These are phyloP conservation scores for Diplocarpon rosae DNA, from an alignment of 2,329 filamentous ascomycete species.

Conservation along the genomic window DNA sequence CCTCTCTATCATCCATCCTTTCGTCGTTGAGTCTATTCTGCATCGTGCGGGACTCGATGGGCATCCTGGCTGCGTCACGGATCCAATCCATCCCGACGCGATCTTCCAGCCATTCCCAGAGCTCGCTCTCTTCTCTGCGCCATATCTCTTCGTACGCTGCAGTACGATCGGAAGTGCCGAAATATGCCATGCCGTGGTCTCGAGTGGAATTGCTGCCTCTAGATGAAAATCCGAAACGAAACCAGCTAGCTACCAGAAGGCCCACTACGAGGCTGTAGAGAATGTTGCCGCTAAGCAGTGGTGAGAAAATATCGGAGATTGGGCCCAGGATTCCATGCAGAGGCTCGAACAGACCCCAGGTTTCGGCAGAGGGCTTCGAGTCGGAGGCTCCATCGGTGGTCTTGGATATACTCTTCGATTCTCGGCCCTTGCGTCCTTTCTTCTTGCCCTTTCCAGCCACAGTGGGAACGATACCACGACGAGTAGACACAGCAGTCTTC, in stretches of 20 bases:
- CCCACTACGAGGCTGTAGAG: conserved; percentile 65
- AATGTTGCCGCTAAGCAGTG: conserved; percentile 65
- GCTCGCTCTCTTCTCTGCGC: conserved; percentile 28
- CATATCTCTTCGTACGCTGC: conserved; percentile 86
- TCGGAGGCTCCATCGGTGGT: conserved; percentile 27
- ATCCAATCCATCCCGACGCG: conserved; percentile 55
- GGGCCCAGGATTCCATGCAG: conserved; percentile 60
- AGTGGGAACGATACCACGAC: conserved; percentile 39
- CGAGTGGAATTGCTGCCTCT: conserved; percentile 30
- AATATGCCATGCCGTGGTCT: conserved; percentile 30
- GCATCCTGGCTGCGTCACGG: conserved; percentile 38
- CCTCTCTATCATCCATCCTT: conserved; percentile 22
- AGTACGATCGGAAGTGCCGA: conserved; percentile 49
- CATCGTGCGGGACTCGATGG: conserved; percentile 19
- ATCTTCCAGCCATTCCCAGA: conserved; percentile 28
- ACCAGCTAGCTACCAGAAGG: conserved; percentile 64
- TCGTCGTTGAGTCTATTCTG: conserved; percentile 20
- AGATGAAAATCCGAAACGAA: conserved; percentile 45
- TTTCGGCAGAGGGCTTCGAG: conserved; percentile 30
- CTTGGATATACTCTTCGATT: conserved; percentile 34
- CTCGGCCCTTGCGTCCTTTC: conserved; percentile 35
- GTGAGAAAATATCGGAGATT: conserved; percentile 54
- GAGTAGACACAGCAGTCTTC: conserved; percentile 60
- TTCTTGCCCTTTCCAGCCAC: conserved; percentile 43
- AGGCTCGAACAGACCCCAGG: conserved; percentile 78